Evolutionary conservation across 2,329 filamentous ascomycete genomes (phyloP).

Genomic region (Cladosporium austrohemisphaericum): DNA sequence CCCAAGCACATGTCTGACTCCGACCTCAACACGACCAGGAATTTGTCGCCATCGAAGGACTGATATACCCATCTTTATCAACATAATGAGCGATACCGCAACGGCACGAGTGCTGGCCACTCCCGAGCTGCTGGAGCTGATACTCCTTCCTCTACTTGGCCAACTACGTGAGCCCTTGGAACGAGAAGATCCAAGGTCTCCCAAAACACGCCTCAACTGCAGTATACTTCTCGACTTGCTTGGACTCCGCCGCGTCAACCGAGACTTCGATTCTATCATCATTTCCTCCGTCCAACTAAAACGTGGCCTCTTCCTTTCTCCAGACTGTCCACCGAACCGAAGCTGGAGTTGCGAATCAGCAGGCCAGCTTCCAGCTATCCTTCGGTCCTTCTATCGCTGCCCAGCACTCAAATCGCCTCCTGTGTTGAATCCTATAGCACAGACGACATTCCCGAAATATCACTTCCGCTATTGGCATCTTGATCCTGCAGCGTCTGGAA

Average conservation of each 20-base stretch:
- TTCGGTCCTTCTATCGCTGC: conserved; percentile 11
- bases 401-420: conserved; percentile 15
- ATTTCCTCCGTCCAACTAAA: conserved; percentile 16
- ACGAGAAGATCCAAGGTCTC: conserved; percentile 24
- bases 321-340: conserved; percentile 11
- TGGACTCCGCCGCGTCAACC: conserved; percentile 18
- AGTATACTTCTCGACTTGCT: conserved; percentile 17
- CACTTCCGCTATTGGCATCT: conserved; percentile 25
- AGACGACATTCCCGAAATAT: conserved; percentile 22
- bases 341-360: conserved; percentile 12
- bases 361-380: conserved; percentile 9
- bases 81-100: neutral
- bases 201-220: conserved; percentile 16
- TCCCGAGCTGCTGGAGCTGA: conserved; percentile 24
- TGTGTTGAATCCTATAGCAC: conserved; percentile 22
- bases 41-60: neutral
- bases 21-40: too few relatives aligned
- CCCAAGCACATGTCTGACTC: too few relatives aligned
- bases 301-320: conserved; percentile 21
- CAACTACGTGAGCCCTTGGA: conserved; percentile 15
- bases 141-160: conserved; percentile 17
- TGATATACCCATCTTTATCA: neutral
- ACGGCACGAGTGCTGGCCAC: conserved; percentile 19
- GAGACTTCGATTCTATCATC: conserved; percentile 20
- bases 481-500: conserved; percentile 14